These are phyloP conservation scores for Ochetophila trinervis DNA, from an alignment of 306 rosid genomes.

Conservation along the genomic window DNA sequence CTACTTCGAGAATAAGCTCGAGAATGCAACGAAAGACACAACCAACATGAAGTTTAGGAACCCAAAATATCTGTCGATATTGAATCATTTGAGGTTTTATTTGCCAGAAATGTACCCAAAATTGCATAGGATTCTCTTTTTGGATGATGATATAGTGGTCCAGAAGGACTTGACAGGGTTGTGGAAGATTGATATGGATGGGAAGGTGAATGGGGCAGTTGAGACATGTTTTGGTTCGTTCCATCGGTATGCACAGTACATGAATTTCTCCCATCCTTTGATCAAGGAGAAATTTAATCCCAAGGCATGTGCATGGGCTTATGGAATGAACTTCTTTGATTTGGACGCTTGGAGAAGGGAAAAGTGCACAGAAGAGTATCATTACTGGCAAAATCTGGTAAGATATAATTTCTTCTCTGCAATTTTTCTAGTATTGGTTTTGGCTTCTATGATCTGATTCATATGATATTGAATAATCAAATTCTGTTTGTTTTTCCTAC, in stretches of 20 bases:
- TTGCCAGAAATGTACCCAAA: conserved; percentile 85
- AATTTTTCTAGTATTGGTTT: background rate
- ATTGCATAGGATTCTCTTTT: conserved; percentile 64
- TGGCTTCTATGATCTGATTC: background rate
- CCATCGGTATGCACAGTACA: conserved; percentile 82
- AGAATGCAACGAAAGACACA: conserved; percentile 82
- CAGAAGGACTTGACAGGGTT: conserved; percentile 81
- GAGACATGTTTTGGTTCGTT: conserved; percentile 87
- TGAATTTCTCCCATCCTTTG: conserved; percentile 88
- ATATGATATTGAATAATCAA: background rate
- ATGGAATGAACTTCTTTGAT: conserved; percentile 92
- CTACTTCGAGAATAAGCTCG: conserved; percentile 82
- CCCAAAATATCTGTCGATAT: conserved; percentile 72
- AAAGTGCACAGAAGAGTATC: conserved; percentile 80
- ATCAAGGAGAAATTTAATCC: conserved; percentile 76
- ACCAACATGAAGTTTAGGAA: conserved; percentile 88
- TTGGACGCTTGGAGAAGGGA: conserved; percentile 88
- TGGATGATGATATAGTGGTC: conserved; percentile 85
- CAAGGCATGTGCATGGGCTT: conserved; percentile 87
- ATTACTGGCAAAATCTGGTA: conserved; percentile 90
- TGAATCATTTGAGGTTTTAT: conserved; percentile 82
- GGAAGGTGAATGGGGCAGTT: conserved; percentile 89
- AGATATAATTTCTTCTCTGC: conserved; percentile 14
- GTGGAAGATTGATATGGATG: conserved; percentile 84
- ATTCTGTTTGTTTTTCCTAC: background rate